These are phyloP conservation scores for Trichosporon inkin DNA, from an alignment of 1,284 basidiomycete species.

Conservation along the genomic window DNA sequence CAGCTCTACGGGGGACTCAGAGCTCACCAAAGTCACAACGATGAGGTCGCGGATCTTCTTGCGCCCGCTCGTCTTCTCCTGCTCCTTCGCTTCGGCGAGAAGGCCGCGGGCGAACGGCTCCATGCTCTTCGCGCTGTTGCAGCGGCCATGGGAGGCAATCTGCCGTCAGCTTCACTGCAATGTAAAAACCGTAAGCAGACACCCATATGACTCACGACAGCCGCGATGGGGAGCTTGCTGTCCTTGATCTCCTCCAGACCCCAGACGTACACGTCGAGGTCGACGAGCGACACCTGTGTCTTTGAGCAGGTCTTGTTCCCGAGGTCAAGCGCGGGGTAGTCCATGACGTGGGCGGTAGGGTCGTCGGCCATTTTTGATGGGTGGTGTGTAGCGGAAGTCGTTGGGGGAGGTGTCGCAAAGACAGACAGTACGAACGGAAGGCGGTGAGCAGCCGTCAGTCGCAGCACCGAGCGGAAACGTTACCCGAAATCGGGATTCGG, in stretches of 20 bases:
- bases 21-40: slow-evolving; percentile 44
- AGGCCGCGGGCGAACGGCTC: slow-evolving; percentile 38
- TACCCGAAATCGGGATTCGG: slow-evolving; percentile 3
- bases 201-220: slow-evolving; percentile 39
- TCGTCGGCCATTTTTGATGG: neutral
- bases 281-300: slow-evolving; percentile 28
- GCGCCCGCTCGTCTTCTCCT: slow-evolving; percentile 15
- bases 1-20: neutral
- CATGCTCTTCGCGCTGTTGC: slow-evolving; percentile 40
- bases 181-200: too few species aligned
- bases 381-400: neutral
- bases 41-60: slow-evolving; percentile 37
- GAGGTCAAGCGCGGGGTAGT: slow-evolving; percentile 36
- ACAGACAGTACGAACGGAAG: neutral
- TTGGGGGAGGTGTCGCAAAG: neutral
- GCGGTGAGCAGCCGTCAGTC: neutral
- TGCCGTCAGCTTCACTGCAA: slow-evolving; percentile 13
- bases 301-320: slow-evolving; percentile 20
- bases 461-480: neutral
- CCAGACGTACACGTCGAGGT: slow-evolving; percentile 40
- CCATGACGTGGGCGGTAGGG: slow-evolving; percentile 24
- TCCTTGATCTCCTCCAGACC: slow-evolving; percentile 41
- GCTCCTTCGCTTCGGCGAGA: slow-evolving; percentile 26
- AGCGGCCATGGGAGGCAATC: slow-evolving; percentile 45
- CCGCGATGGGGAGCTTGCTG: slow-evolving; percentile 30